phyloP scores from a whole-genome alignment of 2,329 filamentous ascomycete genomes.

The Aspergillus ruber region DNA sequence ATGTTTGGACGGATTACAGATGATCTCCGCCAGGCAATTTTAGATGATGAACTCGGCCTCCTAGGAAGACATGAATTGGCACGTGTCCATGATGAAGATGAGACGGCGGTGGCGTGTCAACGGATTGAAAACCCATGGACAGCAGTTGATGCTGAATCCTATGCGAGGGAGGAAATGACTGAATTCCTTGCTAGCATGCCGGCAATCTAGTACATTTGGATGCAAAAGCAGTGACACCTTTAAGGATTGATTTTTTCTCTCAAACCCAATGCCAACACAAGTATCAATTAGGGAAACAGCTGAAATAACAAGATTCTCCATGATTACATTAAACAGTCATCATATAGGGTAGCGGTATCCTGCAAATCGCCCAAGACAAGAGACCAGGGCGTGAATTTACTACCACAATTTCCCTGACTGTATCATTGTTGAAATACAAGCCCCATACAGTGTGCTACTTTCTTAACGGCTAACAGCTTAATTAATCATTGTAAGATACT shows the following conservation, averaged over 20 bases:
- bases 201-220: neutral
- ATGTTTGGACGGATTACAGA: constrained; percentile 6
- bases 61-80: constrained; percentile 1
- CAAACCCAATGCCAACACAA: neutral
- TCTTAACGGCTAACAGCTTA: too few species aligned
- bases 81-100: constrained; percentile 2
- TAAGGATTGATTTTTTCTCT: too few species aligned
- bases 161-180: constrained; percentile 1
- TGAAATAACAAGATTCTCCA: neutral
- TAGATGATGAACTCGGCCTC: constrained; percentile 1
- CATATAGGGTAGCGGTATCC: too few species aligned
- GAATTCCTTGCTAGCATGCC: constrained; percentile 1
- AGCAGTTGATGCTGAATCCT: constrained; percentile 1
- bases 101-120: constrained; percentile 2
- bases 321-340: neutral
- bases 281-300: neutral
- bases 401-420: too few species aligned
- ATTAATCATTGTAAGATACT: too few species aligned
- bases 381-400: too few species aligned
- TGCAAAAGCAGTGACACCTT: too few species aligned
- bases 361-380: too few species aligned
- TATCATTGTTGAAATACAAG: too few species aligned
- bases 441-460: too few species aligned
- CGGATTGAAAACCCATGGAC: constrained; percentile 3
- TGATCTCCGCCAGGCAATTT: constrained; percentile 4